Conservation (phyloP, 495 filamentous ascomycete genomes). For the Oleoguttula mirabilis region DNA sequence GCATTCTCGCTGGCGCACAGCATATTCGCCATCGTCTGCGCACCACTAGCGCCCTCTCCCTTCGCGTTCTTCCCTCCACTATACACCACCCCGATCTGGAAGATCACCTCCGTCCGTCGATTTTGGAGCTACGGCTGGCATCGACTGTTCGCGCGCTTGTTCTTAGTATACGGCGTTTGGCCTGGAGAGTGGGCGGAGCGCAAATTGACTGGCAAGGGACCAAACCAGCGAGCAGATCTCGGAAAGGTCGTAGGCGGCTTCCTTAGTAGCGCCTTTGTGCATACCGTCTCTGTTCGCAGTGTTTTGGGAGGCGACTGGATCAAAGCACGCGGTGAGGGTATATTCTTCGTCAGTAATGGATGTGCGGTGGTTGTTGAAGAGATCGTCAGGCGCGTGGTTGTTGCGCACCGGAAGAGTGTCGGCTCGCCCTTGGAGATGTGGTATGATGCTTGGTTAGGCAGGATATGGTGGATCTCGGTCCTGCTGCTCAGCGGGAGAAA, state of each 20-base stretch:
- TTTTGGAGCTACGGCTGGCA: conserved; percentile 16
- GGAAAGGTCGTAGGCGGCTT: conserved; percentile 12
- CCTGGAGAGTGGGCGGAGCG: conserved; percentile 10
- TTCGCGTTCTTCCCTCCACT: conserved; percentile 16
- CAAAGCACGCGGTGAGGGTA: conserved; percentile 5
- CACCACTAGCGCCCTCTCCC: conserved; percentile 7
- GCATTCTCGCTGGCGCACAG: conserved; percentile 12
- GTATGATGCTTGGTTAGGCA: conserved; percentile 13
- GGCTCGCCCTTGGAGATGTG: background rate
- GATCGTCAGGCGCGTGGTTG: conserved; percentile 2
- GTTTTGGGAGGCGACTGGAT: conserved; percentile 11
- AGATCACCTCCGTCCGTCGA: conserved; percentile 7
- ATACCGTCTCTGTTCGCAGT: conserved; percentile 6
- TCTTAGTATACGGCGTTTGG: conserved; percentile 13
- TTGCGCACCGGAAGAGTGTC: background rate
- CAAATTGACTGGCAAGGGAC: conserved; percentile 7
- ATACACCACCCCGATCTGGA: conserved; percentile 10
- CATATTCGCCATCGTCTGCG: conserved; percentile 9
- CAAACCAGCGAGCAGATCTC: conserved; percentile 4
- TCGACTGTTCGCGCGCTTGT: conserved; percentile 11
- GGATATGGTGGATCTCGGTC: conserved; percentile 6
- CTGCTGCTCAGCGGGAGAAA: conserved; percentile 9
- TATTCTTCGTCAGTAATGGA: conserved; percentile 10
- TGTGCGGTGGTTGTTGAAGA: conserved; percentile 8
- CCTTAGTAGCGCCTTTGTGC: conserved; percentile 11